Evolutionary conservation across 768 basidiomycete species (phyloP).

Genomic region (Hortiboletus flavorubellus): DNA sequence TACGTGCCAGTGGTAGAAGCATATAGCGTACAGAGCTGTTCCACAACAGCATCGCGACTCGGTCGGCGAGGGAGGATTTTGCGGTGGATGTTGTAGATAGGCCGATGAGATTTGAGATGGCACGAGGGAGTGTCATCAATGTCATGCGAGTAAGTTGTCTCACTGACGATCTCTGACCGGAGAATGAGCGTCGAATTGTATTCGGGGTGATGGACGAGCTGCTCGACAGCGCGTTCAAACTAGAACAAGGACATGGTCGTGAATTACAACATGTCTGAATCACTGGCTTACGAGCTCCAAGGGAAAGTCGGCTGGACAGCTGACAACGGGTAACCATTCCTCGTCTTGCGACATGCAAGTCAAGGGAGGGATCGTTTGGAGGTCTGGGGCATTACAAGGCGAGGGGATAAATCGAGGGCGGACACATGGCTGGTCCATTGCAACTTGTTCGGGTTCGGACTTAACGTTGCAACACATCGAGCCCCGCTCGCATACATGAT

Average conservation of each 20-base stretch:
- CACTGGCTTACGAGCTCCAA: conserved; percentile 38
- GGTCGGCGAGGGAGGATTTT: conserved; percentile 76
- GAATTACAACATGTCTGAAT: background rate
- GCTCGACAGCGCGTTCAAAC: conserved; percentile 72
- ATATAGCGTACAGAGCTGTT: conserved; percentile 80
- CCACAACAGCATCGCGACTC: conserved; percentile 65
- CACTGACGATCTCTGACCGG: conserved; percentile 65
- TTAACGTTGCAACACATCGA: background rate
- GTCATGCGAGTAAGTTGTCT: conserved; percentile 33
- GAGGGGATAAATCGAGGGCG: conserved; percentile 27
- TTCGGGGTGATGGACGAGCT: conserved; percentile 85
- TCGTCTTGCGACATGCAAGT: conserved; percentile 3
- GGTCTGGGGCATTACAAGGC: conserved; percentile 10
- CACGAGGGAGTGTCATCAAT: conserved; percentile 28
- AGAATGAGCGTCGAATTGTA: conserved; percentile 91
- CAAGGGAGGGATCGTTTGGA: conserved; percentile 1
- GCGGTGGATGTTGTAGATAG: conserved; percentile 57
- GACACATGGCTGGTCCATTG: background rate
- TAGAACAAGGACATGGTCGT: conserved; percentile 25
- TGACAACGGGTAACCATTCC: conserved; percentile 34
- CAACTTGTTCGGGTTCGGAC: background rate
- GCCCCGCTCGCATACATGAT: conserved; percentile 13
- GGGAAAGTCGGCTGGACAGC: conserved; percentile 42
- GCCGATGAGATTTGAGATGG: conserved; percentile 35
- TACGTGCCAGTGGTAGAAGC: conserved; percentile 22